Percentiles rank a stretch among this genome's conserved stretches.
Conservation (phyloP, 2,329 filamentous ascomycete genomes). For the Claviceps quebecensis region DNA sequence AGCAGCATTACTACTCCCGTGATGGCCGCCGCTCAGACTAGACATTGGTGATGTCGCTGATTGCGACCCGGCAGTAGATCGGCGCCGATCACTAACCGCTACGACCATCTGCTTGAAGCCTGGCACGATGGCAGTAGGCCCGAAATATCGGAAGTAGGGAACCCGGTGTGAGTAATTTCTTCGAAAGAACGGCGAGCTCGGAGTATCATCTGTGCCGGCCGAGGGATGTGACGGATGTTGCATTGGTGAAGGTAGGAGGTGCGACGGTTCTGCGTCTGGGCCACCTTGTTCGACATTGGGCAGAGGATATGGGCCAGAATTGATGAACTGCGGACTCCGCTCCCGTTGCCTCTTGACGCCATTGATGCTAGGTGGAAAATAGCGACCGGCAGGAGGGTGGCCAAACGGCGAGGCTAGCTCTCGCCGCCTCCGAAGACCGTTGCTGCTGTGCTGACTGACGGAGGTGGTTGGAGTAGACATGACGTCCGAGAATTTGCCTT, state of each 20-base stretch:
- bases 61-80: slow-evolving; percentile 43
- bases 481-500: not conserved
- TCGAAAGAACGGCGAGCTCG: slow-evolving; percentile 30
- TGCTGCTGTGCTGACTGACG: not conserved
- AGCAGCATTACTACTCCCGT: slow-evolving; percentile 25
- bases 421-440: not conserved
- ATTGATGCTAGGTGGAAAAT: not conserved
- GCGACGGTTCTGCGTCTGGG: not conserved
- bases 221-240: slow-evolving; percentile 7
- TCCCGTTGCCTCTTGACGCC: not conserved
- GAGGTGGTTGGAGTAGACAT: not conserved
- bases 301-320: not conserved
- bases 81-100: slow-evolving; percentile 52
- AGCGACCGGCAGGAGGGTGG: not conserved
- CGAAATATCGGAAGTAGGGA: slow-evolving; percentile 84
- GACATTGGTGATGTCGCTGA: slow-evolving; percentile 38
- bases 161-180: slow-evolving; percentile 50
- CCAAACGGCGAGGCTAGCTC: not conserved
- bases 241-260: slow-evolving; percentile 5
- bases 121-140: slow-evolving; percentile 78
- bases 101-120: slow-evolving; percentile 90
- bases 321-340: not conserved
- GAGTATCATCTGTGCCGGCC: slow-evolving; percentile 11
- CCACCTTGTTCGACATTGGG: not conserved
- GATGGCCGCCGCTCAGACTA: slow-evolving; percentile 18